These are phyloP conservation scores for Talaromyces borbonicus DNA, from an alignment of 495 filamentous ascomycete species.

Conservation along the genomic window DNA sequence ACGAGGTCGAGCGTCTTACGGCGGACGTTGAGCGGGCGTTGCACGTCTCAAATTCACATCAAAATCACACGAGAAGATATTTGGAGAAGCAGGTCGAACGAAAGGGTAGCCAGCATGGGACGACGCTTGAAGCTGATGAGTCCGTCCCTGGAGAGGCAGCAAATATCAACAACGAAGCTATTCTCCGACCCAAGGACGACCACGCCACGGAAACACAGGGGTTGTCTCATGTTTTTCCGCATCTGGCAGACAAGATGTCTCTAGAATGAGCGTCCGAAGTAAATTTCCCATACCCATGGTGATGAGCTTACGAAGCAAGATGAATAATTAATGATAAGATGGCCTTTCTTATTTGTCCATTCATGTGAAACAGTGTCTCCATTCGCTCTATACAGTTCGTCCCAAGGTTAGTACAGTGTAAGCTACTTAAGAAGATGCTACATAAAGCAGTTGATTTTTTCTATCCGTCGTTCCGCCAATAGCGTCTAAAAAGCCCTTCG, in stretches of 20 bases:
- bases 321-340: too few species aligned
- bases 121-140: background rate
- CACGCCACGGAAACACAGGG: slow-evolving; percentile 9
- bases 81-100: background rate
- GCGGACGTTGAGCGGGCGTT: slow-evolving; percentile 43
- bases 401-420: too few species aligned
- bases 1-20: slow-evolving; percentile 44
- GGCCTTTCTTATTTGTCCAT: too few species aligned
- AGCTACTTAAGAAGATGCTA: too few species aligned
- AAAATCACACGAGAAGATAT: slow-evolving; percentile 23
- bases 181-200: background rate
- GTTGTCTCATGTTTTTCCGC: slow-evolving; percentile 36
- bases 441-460: too few species aligned
- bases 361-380: too few species aligned
- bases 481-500: too few species aligned
- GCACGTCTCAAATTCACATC: slow-evolving; percentile 36
- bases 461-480: too few species aligned
- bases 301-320: too few species aligned
- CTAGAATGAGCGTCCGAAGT: too few species aligned
- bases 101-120: background rate
- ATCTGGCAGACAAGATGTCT: slow-evolving; percentile 19
- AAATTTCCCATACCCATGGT: too few species aligned
- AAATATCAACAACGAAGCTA: background rate
- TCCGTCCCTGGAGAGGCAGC: background rate
- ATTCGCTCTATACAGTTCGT: too few species aligned